Evolutionary conservation across 768 basidiomycete genomes (phyloP).

Genomic region (Boletus speciosus): DNA sequence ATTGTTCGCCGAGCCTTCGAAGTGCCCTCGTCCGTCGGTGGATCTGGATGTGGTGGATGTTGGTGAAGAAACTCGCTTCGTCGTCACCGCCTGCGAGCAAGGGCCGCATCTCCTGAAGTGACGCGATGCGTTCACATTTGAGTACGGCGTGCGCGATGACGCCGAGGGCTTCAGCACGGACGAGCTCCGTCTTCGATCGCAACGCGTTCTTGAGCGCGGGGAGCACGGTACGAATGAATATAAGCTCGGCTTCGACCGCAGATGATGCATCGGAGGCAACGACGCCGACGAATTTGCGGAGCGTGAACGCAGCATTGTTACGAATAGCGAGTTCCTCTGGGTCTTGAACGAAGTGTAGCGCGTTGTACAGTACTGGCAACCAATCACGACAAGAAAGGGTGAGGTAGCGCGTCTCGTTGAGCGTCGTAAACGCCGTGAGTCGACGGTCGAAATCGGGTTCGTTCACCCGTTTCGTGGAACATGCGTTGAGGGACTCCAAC

Average conservation of each 20-base stretch:
- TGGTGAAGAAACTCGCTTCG: conserved; percentile 96
- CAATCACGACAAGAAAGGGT: conserved; percentile 58
- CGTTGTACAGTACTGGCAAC: conserved; percentile 80
- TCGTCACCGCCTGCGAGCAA: conserved; percentile 85
- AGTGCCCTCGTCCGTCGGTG: conserved; percentile 87
- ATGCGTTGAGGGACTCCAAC: conserved; percentile 76
- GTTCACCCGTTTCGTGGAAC: conserved; percentile 74
- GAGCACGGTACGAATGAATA: conserved; percentile 64
- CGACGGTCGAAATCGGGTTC: conserved; percentile 93
- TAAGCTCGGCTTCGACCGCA: conserved; percentile 43
- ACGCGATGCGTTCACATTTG: conserved; percentile 53
- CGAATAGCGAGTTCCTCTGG: conserved; percentile 83
- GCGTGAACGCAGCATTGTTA: conserved; percentile 69
- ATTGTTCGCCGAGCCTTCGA: conserved; percentile 76
- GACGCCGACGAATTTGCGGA: conserved; percentile 75
- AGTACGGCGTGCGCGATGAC: conserved; percentile 75
- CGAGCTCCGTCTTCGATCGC: conserved; percentile 76
- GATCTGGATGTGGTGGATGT: conserved; percentile 89
- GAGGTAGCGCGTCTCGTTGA: conserved; percentile 66
- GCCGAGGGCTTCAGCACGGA: conserved; percentile 78
- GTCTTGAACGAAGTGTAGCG: conserved; percentile 85
- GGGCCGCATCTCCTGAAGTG: conserved; percentile 75
- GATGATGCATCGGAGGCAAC: conserved; percentile 32
- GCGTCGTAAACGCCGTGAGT: conserved; percentile 62
- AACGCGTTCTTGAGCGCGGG: conserved; percentile 80